Evolutionary conservation across 768 basidiomycete genomes (phyloP).

Genomic region (Tylopilus rubrobrunneus): DNA sequence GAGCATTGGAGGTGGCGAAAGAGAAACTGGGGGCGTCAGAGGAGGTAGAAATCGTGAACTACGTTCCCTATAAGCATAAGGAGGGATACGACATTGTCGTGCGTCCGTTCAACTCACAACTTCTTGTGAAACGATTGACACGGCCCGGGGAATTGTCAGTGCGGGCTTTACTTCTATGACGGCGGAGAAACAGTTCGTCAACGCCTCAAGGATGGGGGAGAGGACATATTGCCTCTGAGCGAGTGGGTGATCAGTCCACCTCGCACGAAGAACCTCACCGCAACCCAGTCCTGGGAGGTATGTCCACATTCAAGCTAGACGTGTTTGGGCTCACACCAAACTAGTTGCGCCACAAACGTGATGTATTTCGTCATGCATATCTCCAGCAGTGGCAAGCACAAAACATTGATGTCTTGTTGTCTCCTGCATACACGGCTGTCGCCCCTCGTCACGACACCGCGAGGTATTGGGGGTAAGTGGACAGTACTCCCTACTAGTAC

Average conservation of each 20-base stretch:
- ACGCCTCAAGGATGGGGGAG: constrained; percentile 28
- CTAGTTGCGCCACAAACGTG: constrained; percentile 31
- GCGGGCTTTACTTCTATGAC: constrained; percentile 37
- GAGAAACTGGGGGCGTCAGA: constrained; percentile 32
- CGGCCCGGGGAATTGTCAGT: constrained; percentile 16
- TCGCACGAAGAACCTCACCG: constrained; percentile 22
- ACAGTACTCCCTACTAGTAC: too few species aligned
- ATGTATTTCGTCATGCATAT: constrained; percentile 32
- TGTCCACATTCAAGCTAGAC: neutral
- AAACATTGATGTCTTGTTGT: neutral
- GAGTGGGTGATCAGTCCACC: constrained; percentile 35
- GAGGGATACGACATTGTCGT: constrained; percentile 32
- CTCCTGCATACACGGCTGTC: too few species aligned
- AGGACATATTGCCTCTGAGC: constrained; percentile 33
- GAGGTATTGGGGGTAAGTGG: too few species aligned
- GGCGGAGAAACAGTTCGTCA: constrained; percentile 30
- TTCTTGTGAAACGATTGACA: neutral
- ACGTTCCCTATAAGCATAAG: constrained; percentile 33
- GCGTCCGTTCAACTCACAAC: constrained; percentile 2
- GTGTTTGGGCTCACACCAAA: neutral
- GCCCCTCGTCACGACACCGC: too few species aligned
- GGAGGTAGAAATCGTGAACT: constrained; percentile 35
- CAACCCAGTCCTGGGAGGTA: constrained; percentile 31
- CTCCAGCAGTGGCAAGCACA: constrained; percentile 37
- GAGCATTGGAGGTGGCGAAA: constrained; percentile 38